These are phyloP conservation scores for Pleodorina starrii DNA, from an alignment of 139 green algal species.

Conservation along the genomic window DNA sequence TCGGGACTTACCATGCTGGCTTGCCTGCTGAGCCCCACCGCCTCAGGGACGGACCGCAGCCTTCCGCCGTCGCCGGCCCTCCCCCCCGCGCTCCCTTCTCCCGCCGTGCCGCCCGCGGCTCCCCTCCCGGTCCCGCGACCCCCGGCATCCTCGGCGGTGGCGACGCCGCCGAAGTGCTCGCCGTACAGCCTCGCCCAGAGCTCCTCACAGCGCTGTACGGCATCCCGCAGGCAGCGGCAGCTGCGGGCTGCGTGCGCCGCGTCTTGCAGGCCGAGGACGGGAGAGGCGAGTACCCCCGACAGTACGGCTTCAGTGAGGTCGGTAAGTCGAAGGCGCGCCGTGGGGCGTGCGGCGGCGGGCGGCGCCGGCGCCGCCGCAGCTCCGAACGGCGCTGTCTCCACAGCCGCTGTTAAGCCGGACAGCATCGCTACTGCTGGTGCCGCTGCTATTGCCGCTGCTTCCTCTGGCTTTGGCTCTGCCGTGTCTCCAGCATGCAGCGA, in stretches of 20 bases:
- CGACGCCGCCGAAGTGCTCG: not conserved
- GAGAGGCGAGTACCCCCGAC: not conserved
- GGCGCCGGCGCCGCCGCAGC: too few relatives aligned
- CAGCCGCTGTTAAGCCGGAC: too few relatives aligned
- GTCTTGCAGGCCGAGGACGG: constrained; percentile 9
- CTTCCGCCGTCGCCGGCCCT: not conserved
- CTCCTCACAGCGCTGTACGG: constrained; percentile 14
- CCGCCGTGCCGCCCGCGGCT: not conserved
- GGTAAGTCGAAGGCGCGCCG: not conserved
- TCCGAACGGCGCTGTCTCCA: too few relatives aligned
- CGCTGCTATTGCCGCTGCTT: not conserved
- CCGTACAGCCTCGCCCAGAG: constrained; percentile 22
- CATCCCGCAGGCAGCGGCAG: not conserved
- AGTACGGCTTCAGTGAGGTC: not conserved
- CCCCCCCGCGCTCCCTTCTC: not conserved
- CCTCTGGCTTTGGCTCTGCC: not conserved
- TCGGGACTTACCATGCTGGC: constrained; percentile 14
- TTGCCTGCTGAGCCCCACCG: constrained; percentile 2
- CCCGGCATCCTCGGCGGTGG: too few relatives aligned
- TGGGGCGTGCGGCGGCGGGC: not conserved
- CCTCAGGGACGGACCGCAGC: not conserved
- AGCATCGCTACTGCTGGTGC: not conserved
- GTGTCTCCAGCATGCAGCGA: too few relatives aligned
- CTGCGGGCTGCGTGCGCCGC: not conserved
- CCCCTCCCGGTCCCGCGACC: not conserved